phyloP scores from a whole-genome alignment of 257 asterid species.

The Ballota nigra region DNA sequence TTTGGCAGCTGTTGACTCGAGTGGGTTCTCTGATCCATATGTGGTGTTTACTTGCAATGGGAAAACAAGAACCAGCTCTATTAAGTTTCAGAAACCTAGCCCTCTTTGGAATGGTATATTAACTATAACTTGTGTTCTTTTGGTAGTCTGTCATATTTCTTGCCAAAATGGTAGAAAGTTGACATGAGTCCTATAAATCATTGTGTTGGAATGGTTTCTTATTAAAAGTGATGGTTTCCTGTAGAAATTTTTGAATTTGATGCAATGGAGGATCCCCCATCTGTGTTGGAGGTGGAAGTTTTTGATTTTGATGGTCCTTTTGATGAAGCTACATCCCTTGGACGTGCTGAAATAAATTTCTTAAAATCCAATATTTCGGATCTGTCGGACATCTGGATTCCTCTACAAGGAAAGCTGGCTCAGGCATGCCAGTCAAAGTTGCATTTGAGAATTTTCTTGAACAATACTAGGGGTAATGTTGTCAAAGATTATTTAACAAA shows the following conservation, averaged over 20 bases:
- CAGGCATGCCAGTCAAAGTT: constrained; percentile 97
- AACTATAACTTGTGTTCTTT: neutral
- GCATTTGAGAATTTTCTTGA: constrained; percentile 86
- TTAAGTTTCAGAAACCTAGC: constrained; percentile 83
- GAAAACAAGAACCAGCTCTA: constrained; percentile 81
- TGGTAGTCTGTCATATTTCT: constrained; percentile 11
- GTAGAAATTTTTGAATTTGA: constrained; percentile 98
- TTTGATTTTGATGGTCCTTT: constrained; percentile 95
- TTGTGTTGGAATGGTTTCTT: constrained; percentile 20
- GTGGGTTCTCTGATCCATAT: constrained; percentile 93
- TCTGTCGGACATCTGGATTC: constrained; percentile 87
- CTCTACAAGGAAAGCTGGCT: constrained; percentile 89
- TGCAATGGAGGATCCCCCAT: constrained; percentile 99
- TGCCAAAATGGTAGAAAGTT: neutral
- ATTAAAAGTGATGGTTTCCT: constrained; percentile 24
- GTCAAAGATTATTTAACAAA: constrained; percentile 73
- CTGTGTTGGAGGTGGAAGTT: constrained; percentile 85
- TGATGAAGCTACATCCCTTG: constrained; percentile 89
- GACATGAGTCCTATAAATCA: neutral
- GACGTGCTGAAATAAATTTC: constrained; percentile 82
- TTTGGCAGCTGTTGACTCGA: constrained; percentile 85
- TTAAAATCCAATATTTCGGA: constrained; percentile 73
- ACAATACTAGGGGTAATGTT: constrained; percentile 76
- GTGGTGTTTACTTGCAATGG: constrained; percentile 97
- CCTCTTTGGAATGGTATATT: constrained; percentile 88